These are phyloP conservation scores for Tricholoma furcatifolium DNA, from an alignment of 768 basidiomycete species.

Conservation along the genomic window DNA sequence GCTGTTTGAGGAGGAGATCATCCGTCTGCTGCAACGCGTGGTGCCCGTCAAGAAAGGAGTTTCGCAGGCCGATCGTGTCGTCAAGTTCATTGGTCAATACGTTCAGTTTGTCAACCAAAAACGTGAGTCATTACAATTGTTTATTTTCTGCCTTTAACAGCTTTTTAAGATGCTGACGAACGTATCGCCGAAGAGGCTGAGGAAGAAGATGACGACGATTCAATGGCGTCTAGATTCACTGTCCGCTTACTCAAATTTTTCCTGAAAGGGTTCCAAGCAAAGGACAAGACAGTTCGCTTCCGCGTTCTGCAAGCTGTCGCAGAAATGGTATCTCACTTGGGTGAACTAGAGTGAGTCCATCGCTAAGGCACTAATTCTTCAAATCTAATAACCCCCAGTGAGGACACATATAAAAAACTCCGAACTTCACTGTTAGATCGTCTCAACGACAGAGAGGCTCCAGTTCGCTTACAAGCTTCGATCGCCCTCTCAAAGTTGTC, in stretches of 20 bases:
- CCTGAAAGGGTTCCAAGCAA: conserved; percentile 75
- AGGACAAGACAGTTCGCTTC: conserved; percentile 85
- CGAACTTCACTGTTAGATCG: conserved; percentile 68
- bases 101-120: conserved; percentile 74
- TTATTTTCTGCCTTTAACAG: neutral
- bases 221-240: conserved; percentile 67
- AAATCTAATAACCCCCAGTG: conserved; percentile 42
- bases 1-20: conserved; percentile 67
- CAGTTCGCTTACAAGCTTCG: conserved; percentile 77
- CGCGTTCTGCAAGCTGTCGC: conserved; percentile 76
- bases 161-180: conserved; percentile 36
- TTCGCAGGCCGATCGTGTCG: conserved; percentile 65
- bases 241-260: conserved; percentile 63
- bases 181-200: conserved; percentile 36
- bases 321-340: conserved; percentile 76
- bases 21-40: conserved; percentile 56
- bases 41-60: conserved; percentile 81
- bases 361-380: neutral
- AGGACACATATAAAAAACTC: conserved; percentile 68
- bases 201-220: conserved; percentile 47
- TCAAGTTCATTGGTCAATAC: conserved; percentile 84
- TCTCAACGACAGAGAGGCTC: conserved; percentile 73
- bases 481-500: conserved; percentile 78
- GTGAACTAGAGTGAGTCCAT: conserved; percentile 77
- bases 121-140: conserved; percentile 41